These are phyloP conservation scores for Penicillium decumbens DNA, from an alignment of 2,329 filamentous ascomycete species.

Conservation along the genomic window DNA sequence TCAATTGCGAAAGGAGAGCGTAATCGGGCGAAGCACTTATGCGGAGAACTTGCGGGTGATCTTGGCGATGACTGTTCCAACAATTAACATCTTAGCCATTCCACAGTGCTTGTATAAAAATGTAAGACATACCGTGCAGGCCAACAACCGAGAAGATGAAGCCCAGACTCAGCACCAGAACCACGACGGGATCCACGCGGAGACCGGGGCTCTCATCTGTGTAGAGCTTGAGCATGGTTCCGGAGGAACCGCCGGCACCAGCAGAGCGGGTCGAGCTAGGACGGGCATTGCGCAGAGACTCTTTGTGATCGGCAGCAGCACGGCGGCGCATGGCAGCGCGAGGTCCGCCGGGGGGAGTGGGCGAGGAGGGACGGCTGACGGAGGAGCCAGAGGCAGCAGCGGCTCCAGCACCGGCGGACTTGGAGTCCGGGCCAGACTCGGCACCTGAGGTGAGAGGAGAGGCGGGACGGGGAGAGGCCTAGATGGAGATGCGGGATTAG, in stretches of 20 bases:
- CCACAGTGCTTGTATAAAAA: neutral
- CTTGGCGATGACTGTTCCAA: slow-evolving; percentile 78
- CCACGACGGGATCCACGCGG: slow-evolving; percentile 96
- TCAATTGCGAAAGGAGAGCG: neutral
- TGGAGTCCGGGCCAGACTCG: slow-evolving; percentile 44
- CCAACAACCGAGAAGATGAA: slow-evolving; percentile 99
- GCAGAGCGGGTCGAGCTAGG: slow-evolving; percentile 89
- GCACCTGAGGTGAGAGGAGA: slow-evolving; percentile 45
- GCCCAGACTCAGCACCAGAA: slow-evolving; percentile 89
- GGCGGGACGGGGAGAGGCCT: slow-evolving; percentile 41
- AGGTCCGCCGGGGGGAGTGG: slow-evolving; percentile 84
- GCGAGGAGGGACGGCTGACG: slow-evolving; percentile 74
- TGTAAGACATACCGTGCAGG: slow-evolving; percentile 74
- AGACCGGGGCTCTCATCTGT: slow-evolving; percentile 96
- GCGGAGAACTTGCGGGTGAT: slow-evolving; percentile 79
- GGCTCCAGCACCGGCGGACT: slow-evolving; percentile 33
- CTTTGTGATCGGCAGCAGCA: slow-evolving; percentile 93
- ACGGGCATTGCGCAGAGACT: slow-evolving; percentile 89
- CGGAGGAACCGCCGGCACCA: slow-evolving; percentile 90
- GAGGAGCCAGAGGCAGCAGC: slow-evolving; percentile 61
- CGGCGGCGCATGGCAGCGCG: slow-evolving; percentile 93
- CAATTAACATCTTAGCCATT: neutral
- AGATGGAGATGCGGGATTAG: slow-evolving; percentile 1
- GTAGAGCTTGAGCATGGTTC: slow-evolving; percentile 98
- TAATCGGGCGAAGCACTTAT: slow-evolving; percentile 30